Conservation (phyloP, 192 early-diverging fungal genomes). For the Phlyctochytrium bullatum region DNA sequence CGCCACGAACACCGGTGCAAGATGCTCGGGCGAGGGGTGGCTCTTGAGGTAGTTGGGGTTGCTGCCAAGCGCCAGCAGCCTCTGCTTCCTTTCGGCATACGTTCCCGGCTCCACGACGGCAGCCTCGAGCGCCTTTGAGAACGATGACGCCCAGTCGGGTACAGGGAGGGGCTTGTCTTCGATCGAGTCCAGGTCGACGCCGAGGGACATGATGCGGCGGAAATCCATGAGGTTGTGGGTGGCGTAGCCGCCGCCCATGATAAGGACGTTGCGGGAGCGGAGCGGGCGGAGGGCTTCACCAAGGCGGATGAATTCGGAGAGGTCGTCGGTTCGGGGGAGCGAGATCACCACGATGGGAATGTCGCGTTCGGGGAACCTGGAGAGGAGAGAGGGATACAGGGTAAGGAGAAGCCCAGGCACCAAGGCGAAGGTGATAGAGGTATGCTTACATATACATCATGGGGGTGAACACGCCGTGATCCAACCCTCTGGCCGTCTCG, state of each 20-base stretch:
- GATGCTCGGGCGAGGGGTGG: conserved; percentile 44
- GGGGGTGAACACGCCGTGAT: conserved; percentile 60
- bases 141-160: neutral
- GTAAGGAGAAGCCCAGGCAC: conserved; percentile 6
- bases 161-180: neutral
- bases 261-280: conserved; percentile 43
- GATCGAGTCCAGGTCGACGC: neutral
- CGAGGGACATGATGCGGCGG: conserved; percentile 6
- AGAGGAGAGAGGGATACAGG: no score
- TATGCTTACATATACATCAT: conserved; percentile 33
- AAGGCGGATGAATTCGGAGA: conserved; percentile 28
- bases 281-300: conserved; percentile 44
- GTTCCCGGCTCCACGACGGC: conserved; percentile 12
- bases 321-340: conserved; percentile 31
- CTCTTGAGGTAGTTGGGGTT: conserved; percentile 5
- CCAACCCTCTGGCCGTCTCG: conserved; percentile 36
- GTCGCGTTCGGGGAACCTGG: conserved; percentile 23
- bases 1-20: conserved; percentile 42
- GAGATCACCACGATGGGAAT: conserved; percentile 49
- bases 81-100: neutral
- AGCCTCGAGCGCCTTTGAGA: conserved; percentile 15
- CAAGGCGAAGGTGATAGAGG: neutral
- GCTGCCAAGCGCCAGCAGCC: conserved; percentile 5
- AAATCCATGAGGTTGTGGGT: conserved; percentile 36
- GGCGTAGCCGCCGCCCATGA: conserved; percentile 48